Base-by-base conservation (phyloP, 805 yeast genomes). In the Starmerella vaccinii region DNA sequence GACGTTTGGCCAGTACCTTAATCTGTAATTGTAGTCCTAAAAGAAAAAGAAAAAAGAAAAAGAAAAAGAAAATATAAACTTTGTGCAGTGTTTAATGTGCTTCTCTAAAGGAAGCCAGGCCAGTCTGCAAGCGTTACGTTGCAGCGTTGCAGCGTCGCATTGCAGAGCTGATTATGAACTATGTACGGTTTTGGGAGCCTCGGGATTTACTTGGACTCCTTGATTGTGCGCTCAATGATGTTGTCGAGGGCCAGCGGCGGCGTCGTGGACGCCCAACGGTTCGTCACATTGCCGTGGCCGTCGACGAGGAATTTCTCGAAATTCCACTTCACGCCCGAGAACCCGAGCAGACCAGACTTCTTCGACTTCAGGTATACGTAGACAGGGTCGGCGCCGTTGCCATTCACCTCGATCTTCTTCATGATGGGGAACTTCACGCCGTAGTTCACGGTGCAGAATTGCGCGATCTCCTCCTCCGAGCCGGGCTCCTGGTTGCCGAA, bases 351-450 rank as follows among this genome's bases (percentile, higher is more conserved):
- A 13, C 79, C 80, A 5, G 73, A 59, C 75, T 79, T 74, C 76
- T 78, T 65, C 38, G 69, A 60, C 72, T 92, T 90, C 65, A 90
- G 75, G 71, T 66, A 89, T 61, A 76, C 71, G 70, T 80, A 90
- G 32, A 90, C 88, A 18, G 90, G 86, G 63, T 84, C 89, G 18
- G 86, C 80, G 40, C 79, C 69, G 54, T 73, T 68, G 47, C 98
- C 98, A 66, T 90, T 92, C 59, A 92, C 97, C 38, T 89, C 88
- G 53, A 88, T 67, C 74, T 89, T 90, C 65, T 77, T 74, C 77
- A 90, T 70, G 29, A 90, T 76, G 27, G 96, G 96, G 81, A 92
- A 90, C 16, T 83, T 72, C 38, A 90, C 97, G 49, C 96, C 96
- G 65, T 81, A 92, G 72, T 86, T 88, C 61, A 80, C 63, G 40